phyloP scores from a whole-genome alignment of 805 yeast genomes.

The Teunomyces funiuensis region DNA sequence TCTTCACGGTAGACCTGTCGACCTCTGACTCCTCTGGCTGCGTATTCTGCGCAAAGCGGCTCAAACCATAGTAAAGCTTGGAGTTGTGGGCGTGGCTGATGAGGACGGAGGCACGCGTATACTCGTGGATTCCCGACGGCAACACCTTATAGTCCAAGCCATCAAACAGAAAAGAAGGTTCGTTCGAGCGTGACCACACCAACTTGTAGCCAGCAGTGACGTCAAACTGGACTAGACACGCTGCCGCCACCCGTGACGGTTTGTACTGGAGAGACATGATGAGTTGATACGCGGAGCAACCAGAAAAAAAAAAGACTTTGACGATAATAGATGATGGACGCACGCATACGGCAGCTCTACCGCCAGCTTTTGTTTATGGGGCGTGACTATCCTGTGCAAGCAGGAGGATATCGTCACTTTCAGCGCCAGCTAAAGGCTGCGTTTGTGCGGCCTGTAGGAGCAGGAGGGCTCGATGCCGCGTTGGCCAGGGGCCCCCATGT shows the following conservation, averaged over 20 bases:
- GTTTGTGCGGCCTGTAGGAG: slow-evolving; percentile 17
- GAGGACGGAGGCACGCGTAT: slow-evolving; percentile 26
- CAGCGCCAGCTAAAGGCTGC: slow-evolving; percentile 17
- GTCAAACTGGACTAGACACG: slow-evolving; percentile 40
- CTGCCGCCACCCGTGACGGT: slow-evolving; percentile 28
- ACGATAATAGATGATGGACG: slow-evolving; percentile 18
- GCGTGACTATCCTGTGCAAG: slow-evolving; percentile 31
- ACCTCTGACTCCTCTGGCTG: slow-evolving; percentile 6
- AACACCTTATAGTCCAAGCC: slow-evolving; percentile 41
- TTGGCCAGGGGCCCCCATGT: slow-evolving; percentile 30
- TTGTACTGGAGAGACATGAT: background rate
- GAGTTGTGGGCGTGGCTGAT: slow-evolving; percentile 27
- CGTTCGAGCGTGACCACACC: slow-evolving; percentile 32
- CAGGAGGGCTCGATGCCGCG: slow-evolving; percentile 21
- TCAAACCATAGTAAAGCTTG: slow-evolving; percentile 33
- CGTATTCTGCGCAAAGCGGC: slow-evolving; percentile 29
- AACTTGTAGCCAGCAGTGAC: slow-evolving; percentile 34
- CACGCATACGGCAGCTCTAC: slow-evolving; percentile 22
- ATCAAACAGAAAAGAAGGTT: slow-evolving; percentile 18
- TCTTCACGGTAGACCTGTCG: slow-evolving; percentile 38
- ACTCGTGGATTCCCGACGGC: slow-evolving; percentile 44
- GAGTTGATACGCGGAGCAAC: no score
- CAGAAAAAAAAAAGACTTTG: background rate
- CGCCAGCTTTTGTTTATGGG: slow-evolving; percentile 34
- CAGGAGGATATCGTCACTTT: slow-evolving; percentile 30